Percentiles rank a stretch among this genome's conserved stretches.
phyloP scores from a whole-genome alignment of 345 rosid genomes.

The Eucalyptus albens region DNA sequence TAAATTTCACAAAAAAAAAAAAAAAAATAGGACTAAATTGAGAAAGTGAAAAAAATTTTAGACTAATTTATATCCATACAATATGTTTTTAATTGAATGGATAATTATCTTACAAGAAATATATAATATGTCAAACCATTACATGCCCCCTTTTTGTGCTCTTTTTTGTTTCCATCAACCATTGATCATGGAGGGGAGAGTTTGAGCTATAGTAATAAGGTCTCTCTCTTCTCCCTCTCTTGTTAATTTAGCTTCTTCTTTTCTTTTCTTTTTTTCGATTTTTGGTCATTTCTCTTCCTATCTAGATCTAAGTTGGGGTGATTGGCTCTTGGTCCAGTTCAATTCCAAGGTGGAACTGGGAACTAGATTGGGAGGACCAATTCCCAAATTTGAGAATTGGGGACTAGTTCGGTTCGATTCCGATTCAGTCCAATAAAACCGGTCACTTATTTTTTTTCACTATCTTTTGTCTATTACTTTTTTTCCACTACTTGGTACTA shows the following conservation, averaged over 20 bases:
- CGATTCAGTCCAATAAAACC: too few species aligned
- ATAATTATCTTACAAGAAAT: not conserved
- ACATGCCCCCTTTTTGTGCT: not conserved
- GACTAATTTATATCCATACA: not conserved
- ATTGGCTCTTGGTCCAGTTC: rapidly evolving
- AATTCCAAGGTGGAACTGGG: too few species aligned
- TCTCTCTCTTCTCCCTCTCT: not conserved
- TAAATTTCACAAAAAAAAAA: not conserved
- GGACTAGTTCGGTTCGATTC: rapidly evolving
- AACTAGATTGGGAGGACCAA: too few species aligned
- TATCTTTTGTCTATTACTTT: too few species aligned
- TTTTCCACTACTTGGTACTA: too few species aligned
- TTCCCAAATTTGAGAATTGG: too few species aligned
- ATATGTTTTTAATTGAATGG: not conserved
- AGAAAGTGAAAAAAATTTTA: not conserved
- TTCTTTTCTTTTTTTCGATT: not conserved
- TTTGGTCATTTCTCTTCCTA: not conserved
- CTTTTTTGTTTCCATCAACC: not conserved
- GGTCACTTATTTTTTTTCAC: not conserved
- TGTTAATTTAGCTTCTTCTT: not conserved
- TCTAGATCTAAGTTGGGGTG: not conserved
- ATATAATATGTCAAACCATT: not conserved
- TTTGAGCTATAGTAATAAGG: not conserved
- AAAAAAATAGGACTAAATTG: not conserved
- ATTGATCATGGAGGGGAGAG: not conserved